Evolutionary conservation across 257 asterid species (phyloP).

Genomic region (Nicotiana tabacum): DNA sequence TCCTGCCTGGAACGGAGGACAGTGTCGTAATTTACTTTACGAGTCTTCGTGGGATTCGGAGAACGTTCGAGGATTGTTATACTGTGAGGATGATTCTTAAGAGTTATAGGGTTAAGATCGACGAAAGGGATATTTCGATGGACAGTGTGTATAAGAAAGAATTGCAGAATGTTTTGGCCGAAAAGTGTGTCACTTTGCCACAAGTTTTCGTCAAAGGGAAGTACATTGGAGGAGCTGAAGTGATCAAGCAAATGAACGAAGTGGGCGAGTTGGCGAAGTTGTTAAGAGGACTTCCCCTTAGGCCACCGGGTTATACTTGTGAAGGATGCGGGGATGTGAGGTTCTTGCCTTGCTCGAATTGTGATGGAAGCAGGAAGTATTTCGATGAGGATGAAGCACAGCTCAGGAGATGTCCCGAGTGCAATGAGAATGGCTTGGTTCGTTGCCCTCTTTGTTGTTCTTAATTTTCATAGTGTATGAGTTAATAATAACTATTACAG

Average conservation of each 20-base stretch:
- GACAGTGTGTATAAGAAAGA: conserved; percentile 66
- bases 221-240: conserved; percentile 50
- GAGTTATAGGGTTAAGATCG: conserved; percentile 60
- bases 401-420: conserved; percentile 26
- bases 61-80: conserved; percentile 73
- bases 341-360: conserved; percentile 44
- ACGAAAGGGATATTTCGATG: conserved; percentile 87
- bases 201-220: conserved; percentile 77
- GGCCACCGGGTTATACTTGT: conserved; percentile 28
- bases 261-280: conserved; percentile 39
- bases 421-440: conserved; percentile 24
- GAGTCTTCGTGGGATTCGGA: conserved; percentile 79
- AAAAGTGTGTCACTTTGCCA: conserved; percentile 53
- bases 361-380: conserved; percentile 54
- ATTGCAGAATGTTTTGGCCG: conserved; percentile 59
- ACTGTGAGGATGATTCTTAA: conserved; percentile 62
- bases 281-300: conserved; percentile 39
- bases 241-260: conserved; percentile 41
- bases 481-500: neutral
- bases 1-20: conserved; percentile 78
- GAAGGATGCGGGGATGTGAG: conserved; percentile 49
- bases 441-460: conserved; percentile 22
- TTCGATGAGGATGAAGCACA: conserved; percentile 43
- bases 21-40: conserved; percentile 79
- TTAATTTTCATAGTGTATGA: neutral